Conservation (phyloP, 805 yeast species). For the Scheffersomyces ergatensis region DNA sequence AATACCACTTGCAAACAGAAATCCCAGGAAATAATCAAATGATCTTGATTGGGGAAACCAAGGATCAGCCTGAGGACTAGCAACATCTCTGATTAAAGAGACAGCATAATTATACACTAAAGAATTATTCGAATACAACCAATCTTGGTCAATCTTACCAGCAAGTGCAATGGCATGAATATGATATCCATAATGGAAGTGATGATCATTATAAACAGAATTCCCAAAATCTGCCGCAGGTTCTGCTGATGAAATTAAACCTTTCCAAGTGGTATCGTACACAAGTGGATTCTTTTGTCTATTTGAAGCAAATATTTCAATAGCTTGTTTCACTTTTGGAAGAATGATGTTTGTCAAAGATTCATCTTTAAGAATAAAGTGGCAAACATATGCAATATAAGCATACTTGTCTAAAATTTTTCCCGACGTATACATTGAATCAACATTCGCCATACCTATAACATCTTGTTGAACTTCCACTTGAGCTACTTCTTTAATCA, state of each 20-base stretch:
- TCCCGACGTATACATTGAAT: constrained; percentile 90
- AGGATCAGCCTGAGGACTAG: constrained; percentile 56
- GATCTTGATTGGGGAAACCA: constrained; percentile 66
- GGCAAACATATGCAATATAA: constrained; percentile 71
- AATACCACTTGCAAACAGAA: constrained; percentile 76
- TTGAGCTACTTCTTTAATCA: constrained; percentile 48
- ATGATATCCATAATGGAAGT: constrained; percentile 75
- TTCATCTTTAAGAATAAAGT: constrained; percentile 59
- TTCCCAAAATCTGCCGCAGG: constrained; percentile 69
- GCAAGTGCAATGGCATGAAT: constrained; percentile 68
- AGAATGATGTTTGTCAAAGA: constrained; percentile 50
- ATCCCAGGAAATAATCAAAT: constrained; percentile 77
- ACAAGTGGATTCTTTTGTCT: constrained; percentile 68
- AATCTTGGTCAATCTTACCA: constrained; percentile 49
- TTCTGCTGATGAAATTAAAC: constrained; percentile 69
- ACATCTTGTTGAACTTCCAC: constrained; percentile 57
- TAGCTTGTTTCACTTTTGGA: constrained; percentile 61
- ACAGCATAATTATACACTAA: constrained; percentile 50
- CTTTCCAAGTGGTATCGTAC: constrained; percentile 80
- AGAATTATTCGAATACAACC: constrained; percentile 27
- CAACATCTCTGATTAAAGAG: constrained; percentile 62
- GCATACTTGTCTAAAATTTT: constrained; percentile 89
- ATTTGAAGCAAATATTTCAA: constrained; percentile 67
- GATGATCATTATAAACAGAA: constrained; percentile 71
- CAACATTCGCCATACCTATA: constrained; percentile 56